phyloP scores from a whole-genome alignment of 2,329 filamentous ascomycete genomes.

The Trichoderma pleuroti region DNA sequence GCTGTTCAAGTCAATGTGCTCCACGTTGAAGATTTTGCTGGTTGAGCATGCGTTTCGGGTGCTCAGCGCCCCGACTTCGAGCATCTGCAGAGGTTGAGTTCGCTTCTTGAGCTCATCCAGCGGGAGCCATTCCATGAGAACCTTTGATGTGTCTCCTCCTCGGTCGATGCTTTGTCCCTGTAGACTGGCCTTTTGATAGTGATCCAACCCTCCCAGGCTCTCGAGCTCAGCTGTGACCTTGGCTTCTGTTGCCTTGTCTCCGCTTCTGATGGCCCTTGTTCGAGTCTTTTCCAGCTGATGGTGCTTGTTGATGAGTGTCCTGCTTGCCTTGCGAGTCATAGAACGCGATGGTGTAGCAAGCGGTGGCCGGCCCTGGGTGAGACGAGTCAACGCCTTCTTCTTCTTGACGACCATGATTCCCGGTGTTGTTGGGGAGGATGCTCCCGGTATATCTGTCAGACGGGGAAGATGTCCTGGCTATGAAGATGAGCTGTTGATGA shows the following conservation, averaged over 20 bases:
- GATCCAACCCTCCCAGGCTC: conserved; percentile 57
- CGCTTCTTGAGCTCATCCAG: conserved; percentile 28
- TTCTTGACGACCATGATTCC: conserved; percentile 47
- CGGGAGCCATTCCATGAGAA: conserved; percentile 61
- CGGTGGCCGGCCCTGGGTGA: conserved; percentile 53
- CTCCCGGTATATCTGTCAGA: not conserved
- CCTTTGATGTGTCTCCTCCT: conserved; percentile 63
- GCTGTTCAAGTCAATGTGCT: conserved; percentile 86
- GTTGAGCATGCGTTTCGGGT: conserved; percentile 79
- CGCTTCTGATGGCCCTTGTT: conserved; percentile 51
- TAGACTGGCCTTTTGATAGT: conserved; percentile 66
- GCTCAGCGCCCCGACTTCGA: conserved; percentile 88
- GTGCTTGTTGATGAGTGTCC: conserved; percentile 61
- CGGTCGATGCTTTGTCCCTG: conserved; percentile 63
- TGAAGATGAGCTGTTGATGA: not conserved
- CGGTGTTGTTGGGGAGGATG: not conserved
- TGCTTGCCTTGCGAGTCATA: conserved; percentile 62
- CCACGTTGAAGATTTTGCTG: conserved; percentile 66
- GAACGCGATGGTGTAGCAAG: conserved; percentile 49
- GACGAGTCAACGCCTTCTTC: conserved; percentile 43
- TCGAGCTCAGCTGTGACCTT: conserved; percentile 52
- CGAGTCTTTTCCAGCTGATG: conserved; percentile 63
- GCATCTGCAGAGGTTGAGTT: conserved; percentile 53
- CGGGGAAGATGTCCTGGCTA: not conserved
- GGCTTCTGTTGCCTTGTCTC: conserved; percentile 47